Percentiles rank a stretch among this genome's conserved stretches.
Conservation (phyloP, 78 protist species). For the Chrysochromulina tobinii region DNA sequence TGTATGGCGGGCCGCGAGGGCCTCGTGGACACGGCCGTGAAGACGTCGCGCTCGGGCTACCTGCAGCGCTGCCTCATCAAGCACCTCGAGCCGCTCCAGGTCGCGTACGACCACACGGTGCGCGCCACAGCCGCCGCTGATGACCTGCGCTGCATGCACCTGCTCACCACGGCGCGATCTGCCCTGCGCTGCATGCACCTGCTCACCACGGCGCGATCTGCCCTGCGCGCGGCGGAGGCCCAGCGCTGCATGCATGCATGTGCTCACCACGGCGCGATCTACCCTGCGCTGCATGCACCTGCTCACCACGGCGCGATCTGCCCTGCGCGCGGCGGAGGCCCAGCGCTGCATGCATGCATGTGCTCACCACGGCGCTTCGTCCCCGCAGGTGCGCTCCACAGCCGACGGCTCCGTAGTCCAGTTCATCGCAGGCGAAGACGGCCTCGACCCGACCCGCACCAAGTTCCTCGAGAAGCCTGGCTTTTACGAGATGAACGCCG, state of each 20-base stretch:
- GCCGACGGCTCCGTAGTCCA: constrained; percentile 90
- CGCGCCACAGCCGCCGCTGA: neutral
- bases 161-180: neutral
- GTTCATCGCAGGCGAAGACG: constrained; percentile 96
- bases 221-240: too few relatives aligned
- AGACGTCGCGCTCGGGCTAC: constrained; percentile 92
- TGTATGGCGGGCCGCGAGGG: constrained; percentile 99
- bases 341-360: too few relatives aligned
- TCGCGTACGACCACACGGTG: constrained; percentile 49
- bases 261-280: too few relatives aligned
- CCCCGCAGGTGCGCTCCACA: too few relatives aligned
- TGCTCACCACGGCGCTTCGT: too few relatives aligned
- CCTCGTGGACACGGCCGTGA: constrained; percentile 99
- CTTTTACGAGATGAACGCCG: constrained; percentile 67
- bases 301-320: too few relatives aligned
- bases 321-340: too few relatives aligned
- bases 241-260: too few relatives aligned
- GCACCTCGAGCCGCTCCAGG: constrained; percentile 78
- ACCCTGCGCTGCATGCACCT: too few relatives aligned
- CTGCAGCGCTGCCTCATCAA: constrained; percentile 95
- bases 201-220: too few relatives aligned
- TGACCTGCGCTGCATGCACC: neutral
- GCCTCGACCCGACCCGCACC: constrained; percentile 75
- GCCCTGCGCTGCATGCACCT: too few relatives aligned
- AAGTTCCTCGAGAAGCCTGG: constrained; percentile 55